Base-by-base conservation (phyloP, 2,329 filamentous ascomycete genomes). In the Helotiales sp. region DNA sequence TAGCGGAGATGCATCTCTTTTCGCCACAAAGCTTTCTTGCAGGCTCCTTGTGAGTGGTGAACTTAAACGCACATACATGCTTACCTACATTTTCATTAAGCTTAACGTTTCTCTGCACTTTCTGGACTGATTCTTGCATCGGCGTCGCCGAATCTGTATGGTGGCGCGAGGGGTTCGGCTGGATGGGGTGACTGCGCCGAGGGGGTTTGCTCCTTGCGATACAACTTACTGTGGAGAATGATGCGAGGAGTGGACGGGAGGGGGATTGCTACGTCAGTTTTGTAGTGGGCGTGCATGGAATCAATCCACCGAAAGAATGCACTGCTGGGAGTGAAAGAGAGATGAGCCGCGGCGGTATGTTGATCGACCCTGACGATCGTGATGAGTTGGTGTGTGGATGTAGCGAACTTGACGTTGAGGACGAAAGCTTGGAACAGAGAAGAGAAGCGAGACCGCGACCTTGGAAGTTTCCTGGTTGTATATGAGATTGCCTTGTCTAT, bases 401-500 rank as follows among this genome's bases (percentile, higher is more conserved):
- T 32, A 20, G n/a, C 4, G 6, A n/a, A 24, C 2, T 45, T 8
- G 40, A n/a, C 6, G n/a, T n/a, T 20, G 17, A 40, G 17, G 17
- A 20, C 7, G 40, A 43, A 20, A 57, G 15, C 2, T 7, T 34
- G 8, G 54, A 37, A 40, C 20, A 10, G 13, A 8, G 49, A 20
- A 15, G 30, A 17, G 50, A 57, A 40, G 13, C n/a, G n/a, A n/a
- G 32, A 6, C 3, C 20, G n/a, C 4, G 26, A 57, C 13, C 54
- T 57, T 57, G 54, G 54, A 57, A 57, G 34, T 5, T 37, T 20
- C 54, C 54, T 20, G 54, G 54, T 17, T 57, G 54, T 57, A 57
- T 57, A 57, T 13, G 17, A 37, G n/a, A 40, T 22, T n/a, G 54
- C 30, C 54, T 26, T 40, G 54, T 37, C 54, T 57, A 57, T 57